Conservation (phyloP, 768 basidiomycete genomes). For the Peribolospora baueri region DNA sequence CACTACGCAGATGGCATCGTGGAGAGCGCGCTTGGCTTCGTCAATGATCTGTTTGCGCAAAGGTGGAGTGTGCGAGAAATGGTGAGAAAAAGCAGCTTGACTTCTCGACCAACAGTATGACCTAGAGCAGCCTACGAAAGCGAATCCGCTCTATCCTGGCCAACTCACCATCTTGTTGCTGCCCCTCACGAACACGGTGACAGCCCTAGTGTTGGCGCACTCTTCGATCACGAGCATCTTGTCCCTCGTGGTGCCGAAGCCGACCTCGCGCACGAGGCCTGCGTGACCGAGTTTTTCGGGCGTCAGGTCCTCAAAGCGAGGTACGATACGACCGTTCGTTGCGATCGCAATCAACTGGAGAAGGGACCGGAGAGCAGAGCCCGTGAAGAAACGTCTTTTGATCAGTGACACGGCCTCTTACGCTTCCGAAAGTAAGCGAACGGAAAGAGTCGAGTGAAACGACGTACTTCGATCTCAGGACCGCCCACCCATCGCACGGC, state of each 20-base stretch:
- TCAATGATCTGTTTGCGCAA: conserved; percentile 56
- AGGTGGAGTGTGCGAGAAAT: background rate
- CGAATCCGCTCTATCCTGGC: background rate
- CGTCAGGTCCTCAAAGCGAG: conserved; percentile 86
- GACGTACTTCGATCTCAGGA: conserved; percentile 78
- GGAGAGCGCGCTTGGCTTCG: conserved; percentile 89
- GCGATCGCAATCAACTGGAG: conserved; percentile 84
- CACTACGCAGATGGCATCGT: conserved; percentile 92
- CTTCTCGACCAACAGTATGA: background rate
- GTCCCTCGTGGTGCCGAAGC: conserved; percentile 92
- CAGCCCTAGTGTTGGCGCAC: conserved; percentile 85
- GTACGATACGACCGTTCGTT: conserved; percentile 91
- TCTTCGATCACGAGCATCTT: conserved; percentile 99
- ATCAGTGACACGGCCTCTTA: background rate
- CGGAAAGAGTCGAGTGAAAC: background rate
- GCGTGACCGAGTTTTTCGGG: conserved; percentile 76
- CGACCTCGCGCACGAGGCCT: conserved; percentile 74
- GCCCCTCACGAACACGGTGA: conserved; percentile 89
- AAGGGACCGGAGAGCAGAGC: background rate
- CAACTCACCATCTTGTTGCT: conserved; percentile 85
- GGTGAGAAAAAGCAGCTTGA: too few species aligned
- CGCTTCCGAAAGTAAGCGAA: background rate
- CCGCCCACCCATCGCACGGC: conserved; percentile 98
- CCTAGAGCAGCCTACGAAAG: background rate
- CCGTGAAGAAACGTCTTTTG: background rate